These are phyloP conservation scores for Cyclotella sp. DNA, from an alignment of 108 stramenopile species.

Conservation along the genomic window DNA sequence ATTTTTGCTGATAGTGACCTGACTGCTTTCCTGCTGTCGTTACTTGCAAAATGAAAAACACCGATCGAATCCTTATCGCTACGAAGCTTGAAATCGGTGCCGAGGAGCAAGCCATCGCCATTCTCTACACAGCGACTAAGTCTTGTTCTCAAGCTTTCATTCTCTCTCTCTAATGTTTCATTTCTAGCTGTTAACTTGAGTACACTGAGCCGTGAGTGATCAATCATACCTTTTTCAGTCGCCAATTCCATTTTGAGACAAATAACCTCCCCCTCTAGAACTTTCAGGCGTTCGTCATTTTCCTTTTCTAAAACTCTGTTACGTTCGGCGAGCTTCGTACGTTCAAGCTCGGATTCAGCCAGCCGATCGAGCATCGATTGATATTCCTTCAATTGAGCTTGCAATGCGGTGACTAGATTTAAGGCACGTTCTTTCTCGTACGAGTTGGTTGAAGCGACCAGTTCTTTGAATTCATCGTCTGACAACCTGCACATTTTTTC, in stretches of 20 bases:
- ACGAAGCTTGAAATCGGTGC: no score
- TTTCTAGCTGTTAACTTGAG: not conserved
- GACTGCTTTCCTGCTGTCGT: no score
- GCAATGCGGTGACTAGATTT: slow-evolving; percentile 1
- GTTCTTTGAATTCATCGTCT: not conserved
- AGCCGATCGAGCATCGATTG: slow-evolving; percentile 2
- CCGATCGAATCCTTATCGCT: no score
- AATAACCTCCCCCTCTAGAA: slow-evolving; percentile 9
- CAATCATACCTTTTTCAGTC: slow-evolving; percentile 10
- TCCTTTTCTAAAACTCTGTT: not conserved
- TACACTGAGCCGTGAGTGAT: not conserved
- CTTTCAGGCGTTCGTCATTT: not conserved
- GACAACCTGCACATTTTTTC: not conserved
- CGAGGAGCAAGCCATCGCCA: no score
- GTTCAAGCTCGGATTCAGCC: not conserved
- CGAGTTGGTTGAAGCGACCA: not conserved
- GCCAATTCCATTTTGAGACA: slow-evolving; percentile 5
- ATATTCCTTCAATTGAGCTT: slow-evolving; percentile 11
- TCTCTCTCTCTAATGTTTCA: slow-evolving; percentile 3
- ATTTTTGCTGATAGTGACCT: no score
- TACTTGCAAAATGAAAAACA: no score
- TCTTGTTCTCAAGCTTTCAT: not conserved
- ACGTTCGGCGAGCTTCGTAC: not conserved
- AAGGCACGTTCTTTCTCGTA: slow-evolving; percentile 13
- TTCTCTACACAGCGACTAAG: not conserved